Conservation (phyloP, 1,284 basidiomycete genomes). For the Cryptococcus jaspeensis region DNA sequence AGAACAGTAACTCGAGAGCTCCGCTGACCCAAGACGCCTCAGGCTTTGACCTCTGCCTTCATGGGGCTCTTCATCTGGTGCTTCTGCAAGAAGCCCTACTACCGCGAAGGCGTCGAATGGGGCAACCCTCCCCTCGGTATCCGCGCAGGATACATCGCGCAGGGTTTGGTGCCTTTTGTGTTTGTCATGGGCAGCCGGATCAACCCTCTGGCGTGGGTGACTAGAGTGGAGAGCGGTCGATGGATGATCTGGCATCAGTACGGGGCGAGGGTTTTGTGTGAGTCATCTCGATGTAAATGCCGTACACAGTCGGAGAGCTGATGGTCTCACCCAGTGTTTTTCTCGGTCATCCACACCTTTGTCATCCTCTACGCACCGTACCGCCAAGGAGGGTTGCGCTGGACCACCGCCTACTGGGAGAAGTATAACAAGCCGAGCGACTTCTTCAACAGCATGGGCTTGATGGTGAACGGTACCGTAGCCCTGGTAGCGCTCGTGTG, state of each 20-base stretch:
- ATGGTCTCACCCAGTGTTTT: not conserved
- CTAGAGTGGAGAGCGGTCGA: constrained; percentile 1
- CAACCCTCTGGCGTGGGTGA: constrained; percentile 5
- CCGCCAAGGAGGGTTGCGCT: not conserved
- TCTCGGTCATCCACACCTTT: constrained; percentile 3
- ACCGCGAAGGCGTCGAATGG: not conserved
- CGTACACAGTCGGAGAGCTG: no score
- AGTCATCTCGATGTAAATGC: not conserved
- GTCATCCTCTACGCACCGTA: not conserved
- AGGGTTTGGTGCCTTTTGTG: constrained; percentile 4
- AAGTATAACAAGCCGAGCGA: not conserved
- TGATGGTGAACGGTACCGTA: constrained; percentile 2
- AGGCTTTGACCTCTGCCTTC: not conserved
- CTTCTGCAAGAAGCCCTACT: constrained; percentile 4
- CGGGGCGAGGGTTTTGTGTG: constrained; percentile 3
- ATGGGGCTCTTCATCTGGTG: constrained; percentile 7
- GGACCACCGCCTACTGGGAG: not conserved
- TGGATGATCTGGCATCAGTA: constrained; percentile 12
- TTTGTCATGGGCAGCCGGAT: constrained; percentile 6
- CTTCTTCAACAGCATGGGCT: not conserved
- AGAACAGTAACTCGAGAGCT: no score
- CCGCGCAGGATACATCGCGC: constrained; percentile 5
- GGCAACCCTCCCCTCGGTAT: constrained; percentile 5
- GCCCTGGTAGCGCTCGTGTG: constrained; percentile 2
- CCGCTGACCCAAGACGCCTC: no score